Percentiles rank a stretch among this genome's conserved stretches.
Conservation (phyloP, 495 filamentous ascomycete genomes). For the Amorphotheca resinae region DNA sequence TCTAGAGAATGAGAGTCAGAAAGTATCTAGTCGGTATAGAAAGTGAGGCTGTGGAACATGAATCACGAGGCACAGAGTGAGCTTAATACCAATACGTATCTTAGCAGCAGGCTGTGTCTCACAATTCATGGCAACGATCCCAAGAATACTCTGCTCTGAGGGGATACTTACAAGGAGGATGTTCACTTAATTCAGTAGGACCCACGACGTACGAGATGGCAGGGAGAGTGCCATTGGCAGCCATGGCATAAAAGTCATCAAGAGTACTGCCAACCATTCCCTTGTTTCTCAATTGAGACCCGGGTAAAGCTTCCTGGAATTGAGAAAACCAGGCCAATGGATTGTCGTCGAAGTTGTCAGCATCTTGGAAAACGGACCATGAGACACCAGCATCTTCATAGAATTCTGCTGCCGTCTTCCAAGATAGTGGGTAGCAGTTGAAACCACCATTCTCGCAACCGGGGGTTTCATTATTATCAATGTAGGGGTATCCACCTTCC, state of each 20-base stretch:
- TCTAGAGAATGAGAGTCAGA: too few relatives aligned
- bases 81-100: too few relatives aligned
- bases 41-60: too few relatives aligned
- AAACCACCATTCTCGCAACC: conserved; percentile 32
- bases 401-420: conserved; percentile 40
- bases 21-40: too few relatives aligned
- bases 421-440: conserved; percentile 42
- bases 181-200: conserved; percentile 38
- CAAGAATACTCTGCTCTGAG: too few relatives aligned
- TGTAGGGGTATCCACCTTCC: conserved; percentile 35
- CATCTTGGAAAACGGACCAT: conserved; percentile 43
- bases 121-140: too few relatives aligned
- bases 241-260: conserved; percentile 36
- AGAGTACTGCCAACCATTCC: conserved; percentile 34
- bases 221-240: conserved; percentile 39
- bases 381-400: conserved; percentile 40
- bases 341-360: conserved; percentile 44
- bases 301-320: conserved; percentile 31
- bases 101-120: too few relatives aligned
- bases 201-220: conserved; percentile 42
- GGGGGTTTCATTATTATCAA: conserved; percentile 44
- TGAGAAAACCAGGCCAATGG: conserved; percentile 42
- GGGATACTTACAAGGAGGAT: conserved; percentile 40
- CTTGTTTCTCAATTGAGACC: conserved; percentile 29
- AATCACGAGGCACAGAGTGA: too few relatives aligned